Conservation (phyloP, 2,329 filamentous ascomycete species). For the Fusarium sambucinum region DNA sequence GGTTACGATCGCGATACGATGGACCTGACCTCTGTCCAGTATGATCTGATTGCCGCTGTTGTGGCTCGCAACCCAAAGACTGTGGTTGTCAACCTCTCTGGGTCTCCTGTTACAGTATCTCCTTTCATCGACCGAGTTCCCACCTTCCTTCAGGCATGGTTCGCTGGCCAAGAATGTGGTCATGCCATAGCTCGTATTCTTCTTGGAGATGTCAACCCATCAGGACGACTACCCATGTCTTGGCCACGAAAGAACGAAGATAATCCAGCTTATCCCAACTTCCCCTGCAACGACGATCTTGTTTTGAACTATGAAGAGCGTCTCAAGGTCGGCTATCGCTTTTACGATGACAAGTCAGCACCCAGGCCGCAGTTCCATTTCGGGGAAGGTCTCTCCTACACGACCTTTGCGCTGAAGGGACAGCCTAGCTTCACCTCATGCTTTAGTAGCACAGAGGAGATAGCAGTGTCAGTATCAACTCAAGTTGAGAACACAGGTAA, state of each 20-base stretch:
- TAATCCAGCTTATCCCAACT: conserved; percentile 2
- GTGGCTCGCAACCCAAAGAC: background rate
- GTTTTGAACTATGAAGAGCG: conserved; percentile 4
- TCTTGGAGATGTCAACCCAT: background rate
- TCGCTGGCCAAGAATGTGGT: conserved; percentile 4
- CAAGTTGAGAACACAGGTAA: background rate
- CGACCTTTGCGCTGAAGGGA: background rate
- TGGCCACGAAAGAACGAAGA: conserved; percentile 13
- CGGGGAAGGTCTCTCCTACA: conserved; percentile 9
- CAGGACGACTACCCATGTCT: background rate
- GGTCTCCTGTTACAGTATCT: background rate
- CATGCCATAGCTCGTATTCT: conserved; percentile 1
- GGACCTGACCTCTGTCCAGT: conserved; percentile 10
- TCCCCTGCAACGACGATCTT: conserved; percentile 1
- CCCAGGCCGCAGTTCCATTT: conserved; percentile 10
- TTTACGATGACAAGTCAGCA: background rate
- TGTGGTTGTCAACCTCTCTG: background rate
- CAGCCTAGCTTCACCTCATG: fast-evolving
- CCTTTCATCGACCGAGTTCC: background rate
- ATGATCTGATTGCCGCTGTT: background rate
- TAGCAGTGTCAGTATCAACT: background rate
- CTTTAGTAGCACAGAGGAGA: fast-evolving
- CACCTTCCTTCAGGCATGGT: conserved; percentile 6
- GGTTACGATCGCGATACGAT: conserved; percentile 16
- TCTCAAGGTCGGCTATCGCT: conserved; percentile 10